Conservation (phyloP, 768 basidiomycete species). For the Ramaria sp. region DNA sequence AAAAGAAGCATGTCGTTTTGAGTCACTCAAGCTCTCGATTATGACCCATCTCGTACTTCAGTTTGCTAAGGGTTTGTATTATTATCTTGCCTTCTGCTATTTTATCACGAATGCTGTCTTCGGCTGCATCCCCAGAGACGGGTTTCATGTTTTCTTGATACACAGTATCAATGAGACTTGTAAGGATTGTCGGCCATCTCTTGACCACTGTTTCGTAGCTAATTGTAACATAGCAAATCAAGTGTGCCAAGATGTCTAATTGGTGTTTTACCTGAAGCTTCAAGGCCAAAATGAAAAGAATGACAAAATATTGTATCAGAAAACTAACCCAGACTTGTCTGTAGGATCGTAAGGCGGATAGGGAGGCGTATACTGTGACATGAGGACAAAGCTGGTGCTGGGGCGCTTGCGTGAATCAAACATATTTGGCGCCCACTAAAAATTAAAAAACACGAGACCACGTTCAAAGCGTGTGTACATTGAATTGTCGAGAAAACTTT, state of each 20-base stretch:
- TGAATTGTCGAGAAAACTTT: too few species aligned
- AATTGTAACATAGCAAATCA: background rate
- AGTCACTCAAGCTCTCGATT: conserved; percentile 37
- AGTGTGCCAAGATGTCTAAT: conserved; percentile 1
- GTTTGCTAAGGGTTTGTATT: conserved; percentile 57
- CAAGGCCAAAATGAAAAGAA: too few species aligned
- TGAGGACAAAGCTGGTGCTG: too few species aligned
- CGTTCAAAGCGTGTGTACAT: too few species aligned
- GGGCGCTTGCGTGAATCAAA: too few species aligned
- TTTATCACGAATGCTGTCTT: conserved; percentile 21
- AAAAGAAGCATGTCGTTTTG: background rate
- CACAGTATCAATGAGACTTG: conserved; percentile 53
- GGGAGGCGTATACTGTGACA: conserved; percentile 33
- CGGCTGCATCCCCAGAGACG: conserved; percentile 14
- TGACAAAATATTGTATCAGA: too few species aligned
- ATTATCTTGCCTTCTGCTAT: conserved; percentile 70
- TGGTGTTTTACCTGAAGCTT: conserved; percentile 52
- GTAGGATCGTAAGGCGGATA: conserved; percentile 66
- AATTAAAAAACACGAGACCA: too few species aligned
- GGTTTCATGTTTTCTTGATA: conserved; percentile 12
- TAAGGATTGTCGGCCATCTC: conserved; percentile 68
- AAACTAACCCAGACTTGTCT: conserved; percentile 45
- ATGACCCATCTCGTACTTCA: conserved; percentile 86
- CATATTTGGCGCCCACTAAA: too few species aligned
- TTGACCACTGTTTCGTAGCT: conserved; percentile 73